A percentile compares a stretch with the other conserved stretches of the same genome.
phyloP scores from a whole-genome alignment of 2,329 filamentous ascomycete genomes.

The Diplodia corticola region DNA sequence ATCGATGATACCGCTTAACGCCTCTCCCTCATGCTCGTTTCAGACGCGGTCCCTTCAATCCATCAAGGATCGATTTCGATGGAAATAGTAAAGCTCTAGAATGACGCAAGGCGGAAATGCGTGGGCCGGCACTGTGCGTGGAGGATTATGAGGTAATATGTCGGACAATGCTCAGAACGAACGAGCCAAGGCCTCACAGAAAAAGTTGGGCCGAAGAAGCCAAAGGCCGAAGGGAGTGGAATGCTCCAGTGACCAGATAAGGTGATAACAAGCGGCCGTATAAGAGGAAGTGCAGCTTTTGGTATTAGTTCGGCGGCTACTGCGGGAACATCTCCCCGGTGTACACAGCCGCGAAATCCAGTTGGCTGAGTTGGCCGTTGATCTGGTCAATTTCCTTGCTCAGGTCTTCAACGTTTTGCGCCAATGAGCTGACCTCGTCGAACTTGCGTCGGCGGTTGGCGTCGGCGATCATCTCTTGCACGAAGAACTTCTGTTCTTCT shows the following conservation, averaged over 20 bases:
- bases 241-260: background rate
- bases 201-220: background rate
- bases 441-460: slow-evolving; percentile 76
- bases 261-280: background rate
- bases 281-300: background rate
- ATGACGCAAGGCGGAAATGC: background rate
- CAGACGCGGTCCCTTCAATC: background rate
- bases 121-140: background rate
- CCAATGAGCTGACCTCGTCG: slow-evolving; percentile 80
- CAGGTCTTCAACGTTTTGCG: slow-evolving; percentile 78
- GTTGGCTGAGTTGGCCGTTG: slow-evolving; percentile 62
- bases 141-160: background rate
- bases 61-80: background rate
- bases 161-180: background rate
- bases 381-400: slow-evolving; percentile 73
- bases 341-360: slow-evolving; percentile 63
- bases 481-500: slow-evolving; percentile 89
- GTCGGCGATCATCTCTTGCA: slow-evolving; percentile 78
- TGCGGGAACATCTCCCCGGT: slow-evolving; percentile 28
- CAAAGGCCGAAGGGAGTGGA: background rate
- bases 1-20: background rate
- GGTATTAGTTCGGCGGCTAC: background rate
- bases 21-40: background rate
- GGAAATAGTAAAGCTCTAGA: background rate
- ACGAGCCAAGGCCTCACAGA: background rate